Base-by-base conservation (phyloP, 768 basidiomycete species). In the Termitomyces titanicus region DNA sequence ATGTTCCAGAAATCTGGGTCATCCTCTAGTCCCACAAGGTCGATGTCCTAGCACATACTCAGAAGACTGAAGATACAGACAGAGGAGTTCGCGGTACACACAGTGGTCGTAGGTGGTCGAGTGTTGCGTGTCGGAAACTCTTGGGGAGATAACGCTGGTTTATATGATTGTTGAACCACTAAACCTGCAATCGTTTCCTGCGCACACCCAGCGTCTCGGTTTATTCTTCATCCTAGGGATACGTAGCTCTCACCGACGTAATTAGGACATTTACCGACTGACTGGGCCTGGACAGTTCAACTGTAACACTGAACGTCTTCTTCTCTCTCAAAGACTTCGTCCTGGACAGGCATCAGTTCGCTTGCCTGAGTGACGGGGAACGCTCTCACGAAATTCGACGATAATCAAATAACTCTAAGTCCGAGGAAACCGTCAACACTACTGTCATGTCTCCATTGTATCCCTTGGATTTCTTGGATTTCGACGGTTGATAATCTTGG, bases 121-220 rank as follows among this genome's bases (percentile, higher is more conserved):
- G 92, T 93, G 61, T 88, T 74, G 53, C 77, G 64, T n/a, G 79
- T 82, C 3, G 89, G 91, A 68, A 82, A 94, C 56, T 81, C 76
- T 27, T 66, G 71, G 10, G 80, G 63, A 12, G 76, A 58, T 40
- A 92, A 57, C 13, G 69, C 70, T 15, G 89, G 89, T 63, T 80
- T 85, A 64, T 86, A 85, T 1, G 75, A 71, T 33, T 75, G 66
- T 7, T 74, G 70, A 11, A 82, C 70, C 0, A 78, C 71, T 9
- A 88, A 71, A 6, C 93, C 93, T 22, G 91, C 92, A 24, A 85
- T 73, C 31, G 77, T 79, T 70, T 94, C 93, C 89, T 94, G 63
- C 55, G 31, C 46, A 40, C 11, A 27, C 56, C 56, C n/a, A 51
- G 25, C 54, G 53, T 22, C 25, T 20, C 35, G 20, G 11, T 20